Conservation (phyloP, 1,139 yeast species). For the Hemisphaericaspora xylanilytica region DNA sequence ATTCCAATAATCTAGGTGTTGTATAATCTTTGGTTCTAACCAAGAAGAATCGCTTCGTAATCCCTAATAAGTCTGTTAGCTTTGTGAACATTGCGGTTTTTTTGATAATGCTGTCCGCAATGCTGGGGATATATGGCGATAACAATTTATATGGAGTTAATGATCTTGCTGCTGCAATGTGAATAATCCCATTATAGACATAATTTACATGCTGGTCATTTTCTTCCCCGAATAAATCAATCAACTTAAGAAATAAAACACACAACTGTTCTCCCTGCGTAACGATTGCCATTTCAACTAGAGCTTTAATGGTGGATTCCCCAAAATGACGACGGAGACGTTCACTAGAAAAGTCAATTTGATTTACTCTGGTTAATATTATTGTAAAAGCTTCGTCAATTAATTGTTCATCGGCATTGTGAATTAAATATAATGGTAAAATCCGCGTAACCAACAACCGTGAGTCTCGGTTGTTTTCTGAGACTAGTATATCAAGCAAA, state of each 20-base stretch:
- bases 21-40: constrained; percentile 70
- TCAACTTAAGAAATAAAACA: constrained; percentile 54
- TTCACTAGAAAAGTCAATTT: constrained; percentile 32
- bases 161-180: constrained; percentile 43
- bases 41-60: constrained; percentile 60
- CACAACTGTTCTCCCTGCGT: constrained; percentile 64
- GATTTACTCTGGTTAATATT: constrained; percentile 34
- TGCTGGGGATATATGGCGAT: constrained; percentile 74
- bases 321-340: constrained; percentile 39
- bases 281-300: constrained; percentile 59
- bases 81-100: constrained; percentile 56
- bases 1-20: constrained; percentile 70
- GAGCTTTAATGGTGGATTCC: constrained; percentile 60
- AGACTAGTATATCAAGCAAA: constrained; percentile 21
- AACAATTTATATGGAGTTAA: constrained; percentile 68
- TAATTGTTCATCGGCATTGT: constrained; percentile 26
- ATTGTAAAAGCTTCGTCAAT: constrained; percentile 34
- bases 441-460: constrained; percentile 49
- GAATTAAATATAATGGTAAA: constrained; percentile 43
- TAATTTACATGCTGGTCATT: constrained; percentile 63
- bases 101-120: constrained; percentile 66
- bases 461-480: constrained; percentile 47
- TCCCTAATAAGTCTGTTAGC: constrained; percentile 63
- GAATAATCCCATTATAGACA: constrained; percentile 56
- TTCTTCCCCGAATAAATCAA: constrained; percentile 57